Conservation (phyloP, 257 asterid genomes). For the Petrea volubilis region DNA sequence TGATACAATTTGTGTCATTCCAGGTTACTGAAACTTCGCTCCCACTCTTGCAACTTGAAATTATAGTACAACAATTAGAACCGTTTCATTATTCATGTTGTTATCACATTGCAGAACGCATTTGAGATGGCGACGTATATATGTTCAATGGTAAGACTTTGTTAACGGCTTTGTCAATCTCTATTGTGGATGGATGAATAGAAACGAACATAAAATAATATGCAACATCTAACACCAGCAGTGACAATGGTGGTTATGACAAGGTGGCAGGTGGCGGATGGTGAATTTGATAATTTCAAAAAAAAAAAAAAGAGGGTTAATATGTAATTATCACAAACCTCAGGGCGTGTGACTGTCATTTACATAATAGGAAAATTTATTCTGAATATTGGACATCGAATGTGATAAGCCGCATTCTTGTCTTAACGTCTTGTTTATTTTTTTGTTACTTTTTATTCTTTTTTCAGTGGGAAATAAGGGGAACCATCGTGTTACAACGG, state of each 20-base stretch:
- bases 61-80: neutral
- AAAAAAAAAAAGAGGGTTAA: too few species aligned
- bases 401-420: neutral
- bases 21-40: slow-evolving; percentile 49
- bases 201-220: too few species aligned
- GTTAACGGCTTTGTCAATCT: neutral
- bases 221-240: too few species aligned
- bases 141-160: slow-evolving; percentile 90
- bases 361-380: too few species aligned
- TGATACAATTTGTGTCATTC: slow-evolving; percentile 82
- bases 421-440: neutral
- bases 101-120: slow-evolving; percentile 71
- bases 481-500: slow-evolving; percentile 59
- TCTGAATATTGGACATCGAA: too few species aligned
- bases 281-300: too few species aligned
- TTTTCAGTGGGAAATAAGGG: slow-evolving; percentile 78
- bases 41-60: neutral
- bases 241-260: too few species aligned
- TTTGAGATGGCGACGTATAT: slow-evolving; percentile 80
- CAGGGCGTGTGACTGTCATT: too few species aligned
- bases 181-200: neutral
- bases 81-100: neutral
- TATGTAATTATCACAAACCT: too few species aligned
- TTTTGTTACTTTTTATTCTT: neutral
- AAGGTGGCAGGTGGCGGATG: too few species aligned